Evolutionary conservation across 768 basidiomycete genomes (phyloP), one percentile per base, ranked within the genome.

Genomic region (Chalciporus chontae): DNA sequence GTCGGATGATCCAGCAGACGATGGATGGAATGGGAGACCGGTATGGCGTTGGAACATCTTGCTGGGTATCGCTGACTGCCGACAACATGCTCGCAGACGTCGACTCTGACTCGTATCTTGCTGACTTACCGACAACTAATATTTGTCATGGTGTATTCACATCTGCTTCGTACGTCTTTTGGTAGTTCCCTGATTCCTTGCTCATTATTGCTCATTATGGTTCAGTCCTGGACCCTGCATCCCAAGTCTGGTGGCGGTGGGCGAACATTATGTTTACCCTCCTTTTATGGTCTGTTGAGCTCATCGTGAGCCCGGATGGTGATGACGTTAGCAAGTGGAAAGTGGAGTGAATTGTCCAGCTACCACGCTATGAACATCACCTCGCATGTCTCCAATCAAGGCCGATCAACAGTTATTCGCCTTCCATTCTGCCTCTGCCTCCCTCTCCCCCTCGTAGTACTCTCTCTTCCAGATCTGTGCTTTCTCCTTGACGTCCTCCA

Each of bases 181-280:
- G 1, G 39, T 40, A 26, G 6, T 8, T 45, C 24, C 13, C 10
- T 23, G 11, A 26, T 5, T 43, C 63, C 11, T 53, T 45, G 13
- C 8, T 27, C 41, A 10, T 7, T 18, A 44, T 26, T 26, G 3
- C 5, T 21, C 3, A 26, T 26, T 18, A 36, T 37, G 29, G 24
- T n/a, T 47, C 46, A 91, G 90, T 93, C 40, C 73, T 93, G 46
- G 90, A 93, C 59, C 86, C 89, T 61, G 87, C 90, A 17, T 89
- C 88, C n/a, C 90, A 92, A 62, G 81, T 91, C 43, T 93, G 90
- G 90, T 92, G 90, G 87, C 79, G 90, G 53, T 92, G 90, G 90
- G 84, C 85, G 74, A 89, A 90, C 62, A 84, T 93, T 29, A 89
- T 91, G 71, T 86, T 92, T 68, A 91, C 88, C 4, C 75, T 93